Evolutionary conservation across 768 basidiomycete species (phyloP), one percentile per base, ranked within the genome.

Genomic region (Leucosporidium yakuticum): DNA sequence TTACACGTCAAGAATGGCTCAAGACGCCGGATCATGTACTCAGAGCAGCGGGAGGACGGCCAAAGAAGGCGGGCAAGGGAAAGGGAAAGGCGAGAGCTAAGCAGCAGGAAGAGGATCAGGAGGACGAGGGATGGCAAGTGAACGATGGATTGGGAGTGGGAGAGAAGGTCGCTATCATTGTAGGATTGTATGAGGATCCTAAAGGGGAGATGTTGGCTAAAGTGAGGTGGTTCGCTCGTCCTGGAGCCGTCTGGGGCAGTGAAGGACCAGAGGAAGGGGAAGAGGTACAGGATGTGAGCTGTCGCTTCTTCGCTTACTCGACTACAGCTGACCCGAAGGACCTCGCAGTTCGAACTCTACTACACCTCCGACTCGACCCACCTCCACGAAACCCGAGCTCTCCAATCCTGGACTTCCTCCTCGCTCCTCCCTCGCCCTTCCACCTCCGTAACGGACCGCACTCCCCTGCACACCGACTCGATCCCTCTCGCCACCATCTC

Each of bases 111-210:
- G n/a, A 1, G 58, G 32, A 29, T 9, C 47, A 25, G 4, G 56
- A 29, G 44, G 61, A 63, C 32, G 44, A 49, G 7, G 61, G 66
- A 2, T 69, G 69, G 74, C 51, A 29, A 21, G 64, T 70, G 55
- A 56, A 66, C 29, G 71, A 70, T 47, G 71, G 65, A 0, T 54
- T 68, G 19, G 17, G 7, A 29, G 31, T 32, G 4, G 63, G 50
- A 2, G 71, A 68, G 59, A 70, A 70, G 65, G 74, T 67, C 12
- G 74, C 55, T 14, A 64, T 70, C 56, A 68, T 70, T 34, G 68
- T 64, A 21, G 29, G 67, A 11, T 48, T 70, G 59, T 70, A 53
- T 31, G 71, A 74, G 62, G 71, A 73, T 49, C 66, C 53, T 15
- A 47, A 57, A 54, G 64, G 68, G n/a, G 48, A 21, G 44, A 71